A percentile compares a stretch with the other conserved stretches of the same genome.
phyloP scores from a whole-genome alignment of 2,329 filamentous ascomycete genomes.

The Bipolaris gigantea region DNA sequence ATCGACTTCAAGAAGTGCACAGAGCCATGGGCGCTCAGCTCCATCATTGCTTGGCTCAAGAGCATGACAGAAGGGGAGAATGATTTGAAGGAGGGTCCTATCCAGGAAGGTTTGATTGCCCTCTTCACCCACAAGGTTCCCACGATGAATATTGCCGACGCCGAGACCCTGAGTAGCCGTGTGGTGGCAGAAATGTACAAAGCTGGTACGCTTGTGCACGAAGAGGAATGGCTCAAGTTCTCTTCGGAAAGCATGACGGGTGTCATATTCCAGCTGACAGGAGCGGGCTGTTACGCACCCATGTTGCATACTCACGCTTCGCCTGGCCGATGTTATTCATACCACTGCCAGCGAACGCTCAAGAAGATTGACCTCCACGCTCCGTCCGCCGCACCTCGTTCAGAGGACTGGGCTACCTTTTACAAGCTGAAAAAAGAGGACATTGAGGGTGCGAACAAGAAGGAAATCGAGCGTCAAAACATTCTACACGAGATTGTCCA shows the following conservation, averaged over 20 bases:
- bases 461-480: slow-evolving; percentile 91
- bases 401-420: slow-evolving; percentile 86
- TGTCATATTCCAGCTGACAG: slow-evolving; percentile 90
- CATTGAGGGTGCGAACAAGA: slow-evolving; percentile 70
- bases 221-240: slow-evolving; percentile 98
- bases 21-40: slow-evolving; percentile 91
- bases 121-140: slow-evolving; percentile 94
- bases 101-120: slow-evolving; percentile 84
- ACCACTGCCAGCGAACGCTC: slow-evolving; percentile 89
- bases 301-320: slow-evolving; percentile 72
- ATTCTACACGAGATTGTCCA: slow-evolving; percentile 94
- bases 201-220: slow-evolving; percentile 74
- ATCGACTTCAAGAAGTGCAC: slow-evolving; percentile 81
- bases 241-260: slow-evolving; percentile 78
- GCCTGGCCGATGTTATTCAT: slow-evolving; percentile 82
- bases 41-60: slow-evolving; percentile 83
- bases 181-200: slow-evolving; percentile 81
- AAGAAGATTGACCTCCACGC: slow-evolving; percentile 90
- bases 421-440: slow-evolving; percentile 81
- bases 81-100: slow-evolving; percentile 79
- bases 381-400: slow-evolving; percentile 65
- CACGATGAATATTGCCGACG: slow-evolving; percentile 97
- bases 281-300: slow-evolving; percentile 85
- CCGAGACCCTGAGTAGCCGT: slow-evolving; percentile 77
- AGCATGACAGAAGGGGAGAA: slow-evolving; percentile 88